Base-by-base conservation (phyloP, 345 rosid species). In the Bruguiera gymnorhiza region DNA sequence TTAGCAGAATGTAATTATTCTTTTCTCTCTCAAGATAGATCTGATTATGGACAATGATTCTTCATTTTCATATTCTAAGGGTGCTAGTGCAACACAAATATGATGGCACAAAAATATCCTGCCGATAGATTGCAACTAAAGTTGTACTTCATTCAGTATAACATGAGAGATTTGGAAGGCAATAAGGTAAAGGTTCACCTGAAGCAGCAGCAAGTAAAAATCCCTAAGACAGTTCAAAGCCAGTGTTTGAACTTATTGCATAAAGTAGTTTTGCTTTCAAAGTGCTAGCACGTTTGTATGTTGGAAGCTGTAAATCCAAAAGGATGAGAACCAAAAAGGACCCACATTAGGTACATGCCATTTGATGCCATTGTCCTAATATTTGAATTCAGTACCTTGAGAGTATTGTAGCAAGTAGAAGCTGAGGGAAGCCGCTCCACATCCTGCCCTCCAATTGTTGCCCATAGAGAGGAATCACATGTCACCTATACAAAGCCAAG, bases 401-500 rank as follows among this genome's bases (percentile, higher is more conserved):
- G 97, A 70, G 97, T 95, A 81, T 95, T 95, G 84, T 95, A 92
- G 87, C 99, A 95, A 26, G 99, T 92, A 65, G 99, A 95, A 78
- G 99, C 93, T 32, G 97, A 95, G 67, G 99, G 97, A 80, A 95
- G 99, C 75, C 99, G 85, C 66, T 92, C 99, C 62, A 90, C 92
- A 75, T 95, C 99, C 69, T 90, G 97, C 68, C 99, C 99, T 68
- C 99, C 97, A 72, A 91, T 74, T 55, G 92, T 71, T 31, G 99
- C 96, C 99, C 97, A 91, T 60, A 95, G 84, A 70, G 97, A 86
- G 57, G 89, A 84, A 78, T 95, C 97, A 73, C 99, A 84, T 52
- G 90, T 77, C 69, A 91, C 97, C 99, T 95, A 62, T 46, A 75
- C 21, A 75, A 75, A 29, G 71, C 31, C 31, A 75, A 75, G 60